Conservation (phyloP, 2,329 filamentous ascomycete genomes). For the Gnomoniopsis sp. region DNA sequence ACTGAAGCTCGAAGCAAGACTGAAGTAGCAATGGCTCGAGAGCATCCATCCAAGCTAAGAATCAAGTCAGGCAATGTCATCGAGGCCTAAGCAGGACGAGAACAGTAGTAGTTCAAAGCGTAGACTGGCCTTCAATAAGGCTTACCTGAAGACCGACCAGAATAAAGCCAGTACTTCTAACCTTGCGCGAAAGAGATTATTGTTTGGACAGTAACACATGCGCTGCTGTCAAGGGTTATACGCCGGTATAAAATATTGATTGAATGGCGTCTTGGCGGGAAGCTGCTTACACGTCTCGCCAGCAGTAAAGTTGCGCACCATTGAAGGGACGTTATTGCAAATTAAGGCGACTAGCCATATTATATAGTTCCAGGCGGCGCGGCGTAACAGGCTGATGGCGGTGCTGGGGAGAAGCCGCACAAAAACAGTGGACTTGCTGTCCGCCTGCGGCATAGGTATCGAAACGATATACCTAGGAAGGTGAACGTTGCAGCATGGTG, state of each 20-base stretch:
- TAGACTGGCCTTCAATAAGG: too few species aligned
- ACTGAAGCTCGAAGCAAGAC: constrained; percentile 19
- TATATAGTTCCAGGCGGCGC: constrained; percentile 45
- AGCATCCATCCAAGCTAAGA: not conserved
- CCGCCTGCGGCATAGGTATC: constrained; percentile 45
- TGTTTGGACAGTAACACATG: constrained; percentile 62
- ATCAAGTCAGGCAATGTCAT: too few species aligned
- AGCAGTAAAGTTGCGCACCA: constrained; percentile 40
- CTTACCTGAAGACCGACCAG: too few species aligned
- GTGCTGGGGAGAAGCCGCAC: constrained; percentile 35
- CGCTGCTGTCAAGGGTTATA: constrained; percentile 67
- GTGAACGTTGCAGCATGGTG: constrained; percentile 68
- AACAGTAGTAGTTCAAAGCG: too few species aligned
- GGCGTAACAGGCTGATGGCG: constrained; percentile 41
- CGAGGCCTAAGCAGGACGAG: too few species aligned
- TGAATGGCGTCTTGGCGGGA: constrained; percentile 34
- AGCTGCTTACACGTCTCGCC: constrained; percentile 13
- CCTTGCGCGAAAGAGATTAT: too few species aligned
- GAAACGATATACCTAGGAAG: constrained; percentile 58
- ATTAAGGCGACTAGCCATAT: constrained; percentile 38
- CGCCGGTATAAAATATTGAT: constrained; percentile 54
- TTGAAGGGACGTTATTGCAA: constrained; percentile 43
- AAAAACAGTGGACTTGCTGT: not conserved
- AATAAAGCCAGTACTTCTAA: too few species aligned
- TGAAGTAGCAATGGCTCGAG: constrained; percentile 18